These are phyloP conservation scores for Ceratobasidium sp. DNA, from an alignment of 1,284 basidiomycete genomes.

Conservation along the genomic window DNA sequence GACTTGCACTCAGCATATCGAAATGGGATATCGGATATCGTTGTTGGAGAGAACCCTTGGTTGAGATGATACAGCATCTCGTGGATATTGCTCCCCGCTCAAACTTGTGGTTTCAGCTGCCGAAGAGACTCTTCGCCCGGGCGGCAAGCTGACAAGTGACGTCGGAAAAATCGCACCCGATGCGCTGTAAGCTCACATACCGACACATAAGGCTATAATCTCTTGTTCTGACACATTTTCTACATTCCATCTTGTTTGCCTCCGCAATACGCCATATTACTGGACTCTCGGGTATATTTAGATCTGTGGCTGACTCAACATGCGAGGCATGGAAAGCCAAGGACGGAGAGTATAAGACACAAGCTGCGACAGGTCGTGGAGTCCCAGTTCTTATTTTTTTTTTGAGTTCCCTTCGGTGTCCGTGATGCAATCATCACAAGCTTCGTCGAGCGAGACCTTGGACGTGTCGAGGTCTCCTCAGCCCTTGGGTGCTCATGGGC, in stretches of 20 bases:
- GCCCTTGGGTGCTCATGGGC: not conserved
- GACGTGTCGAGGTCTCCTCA: not conserved
- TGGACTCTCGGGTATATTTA: too few relatives aligned
- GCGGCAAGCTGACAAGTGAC: not conserved
- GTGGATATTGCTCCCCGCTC: not conserved
- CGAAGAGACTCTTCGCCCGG: not conserved
- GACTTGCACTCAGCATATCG: not conserved
- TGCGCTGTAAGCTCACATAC: not conserved
- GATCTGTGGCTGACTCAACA: too few relatives aligned
- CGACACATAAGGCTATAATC: not conserved
- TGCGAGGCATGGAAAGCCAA: too few relatives aligned
- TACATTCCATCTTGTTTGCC: not conserved
- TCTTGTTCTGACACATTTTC: not conserved
- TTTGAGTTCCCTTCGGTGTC: not conserved
- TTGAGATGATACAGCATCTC: not conserved
- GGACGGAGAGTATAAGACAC: not conserved
- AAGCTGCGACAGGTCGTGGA: not conserved
- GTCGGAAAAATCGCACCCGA: not conserved
- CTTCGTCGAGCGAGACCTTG: conserved; percentile 16
- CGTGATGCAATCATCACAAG: conserved; percentile 11
- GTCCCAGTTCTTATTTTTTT: not conserved
- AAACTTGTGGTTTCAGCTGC: not conserved
- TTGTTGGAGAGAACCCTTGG: not conserved
- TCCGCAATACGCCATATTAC: not conserved
- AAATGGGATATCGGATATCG: too few relatives aligned